Evolutionary conservation across 352 stramenopile genomes (phyloP), one percentile per base, ranked within the genome.

Genomic region (Globisporangium okanoganense): DNA sequence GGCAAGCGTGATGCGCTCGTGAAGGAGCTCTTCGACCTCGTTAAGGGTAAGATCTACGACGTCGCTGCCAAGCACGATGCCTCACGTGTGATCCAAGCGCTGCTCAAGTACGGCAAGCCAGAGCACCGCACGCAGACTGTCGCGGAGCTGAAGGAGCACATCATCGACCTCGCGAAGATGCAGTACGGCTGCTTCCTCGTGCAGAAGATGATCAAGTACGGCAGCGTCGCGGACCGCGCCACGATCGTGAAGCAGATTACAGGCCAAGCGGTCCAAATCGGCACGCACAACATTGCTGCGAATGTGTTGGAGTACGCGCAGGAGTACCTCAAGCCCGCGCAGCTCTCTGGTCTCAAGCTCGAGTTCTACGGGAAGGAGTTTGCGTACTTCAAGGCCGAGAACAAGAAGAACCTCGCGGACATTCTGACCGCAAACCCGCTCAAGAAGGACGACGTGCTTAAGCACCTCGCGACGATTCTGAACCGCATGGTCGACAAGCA

Each of bases 161-260:
- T 98, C n/a, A 68, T 94, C 10, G 93, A 98, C 50, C 61, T 99
- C 25, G 81, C 88, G 66, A 98, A 98, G 84, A 96, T 93, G 76
- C 95, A 98, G 69, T 99, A 99, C 74, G 91, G 86, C n/a, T 93
- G 94, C 81, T 98, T 98, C 74, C 74, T 97, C n/a, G 94, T 98
- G 60, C 84, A 98, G 56, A 98, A 98, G 71, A 93, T 98, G 71
- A 97, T 99, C 74, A 94, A 97, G 67, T 98, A 98, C 75, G 93
- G 91, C 64, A 78, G 71, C 53, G 81, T 81, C 29, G 73, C 92
- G 45, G 80, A 97, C 62, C 88, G 90, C 38, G 79, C 76, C 24
- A 65, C 70, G 14, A 84, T 95, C 55, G 75, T 93, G 57, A 96
- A 98, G 88, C 87, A 92, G 67, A 79, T 99, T 49, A 97, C 94